A percentile compares a stretch with the other conserved stretches of the same genome.
Conservation (phyloP, 257 asterid species). For the Solanum gracilifrons region DNA sequence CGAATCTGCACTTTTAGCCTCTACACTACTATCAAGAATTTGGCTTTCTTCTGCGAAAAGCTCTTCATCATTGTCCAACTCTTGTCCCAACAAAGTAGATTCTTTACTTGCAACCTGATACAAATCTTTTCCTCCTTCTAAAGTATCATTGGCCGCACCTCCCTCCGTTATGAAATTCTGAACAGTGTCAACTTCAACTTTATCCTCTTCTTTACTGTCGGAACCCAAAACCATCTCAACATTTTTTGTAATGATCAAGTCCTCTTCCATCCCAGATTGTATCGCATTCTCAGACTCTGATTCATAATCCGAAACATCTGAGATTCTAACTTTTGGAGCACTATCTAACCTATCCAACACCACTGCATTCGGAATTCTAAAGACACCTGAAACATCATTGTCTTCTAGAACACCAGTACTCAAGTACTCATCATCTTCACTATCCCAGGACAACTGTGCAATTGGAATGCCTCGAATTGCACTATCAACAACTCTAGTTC, state of each 20-base stretch:
- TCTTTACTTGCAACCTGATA: slow-evolving; percentile 15
- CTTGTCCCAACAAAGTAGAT: background rate
- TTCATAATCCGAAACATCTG: slow-evolving; percentile 27
- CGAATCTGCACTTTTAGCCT: slow-evolving; percentile 11
- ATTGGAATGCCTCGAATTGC: slow-evolving; percentile 33
- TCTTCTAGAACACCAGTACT: slow-evolving; percentile 29
- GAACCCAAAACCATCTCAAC: slow-evolving; percentile 9
- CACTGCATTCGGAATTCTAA: slow-evolving; percentile 27
- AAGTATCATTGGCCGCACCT: slow-evolving; percentile 11
- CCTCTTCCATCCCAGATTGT: slow-evolving; percentile 32
- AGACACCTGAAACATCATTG: slow-evolving; percentile 21
- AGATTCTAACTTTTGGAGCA: slow-evolving; percentile 39
- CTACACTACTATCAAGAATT: slow-evolving; percentile 12
- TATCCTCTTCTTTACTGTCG: slow-evolving; percentile 17
- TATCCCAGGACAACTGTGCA: slow-evolving; percentile 53
- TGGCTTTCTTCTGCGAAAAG: slow-evolving; percentile 16
- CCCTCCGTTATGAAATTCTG: slow-evolving; percentile 5
- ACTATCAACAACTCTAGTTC: slow-evolving; percentile 2
- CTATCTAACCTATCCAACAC: slow-evolving; percentile 24
- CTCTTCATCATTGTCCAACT: slow-evolving; percentile 2
- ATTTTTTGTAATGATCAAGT: slow-evolving; percentile 3
- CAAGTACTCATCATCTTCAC: slow-evolving; percentile 56
- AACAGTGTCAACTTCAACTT: slow-evolving; percentile 8
- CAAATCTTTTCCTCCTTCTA: slow-evolving; percentile 9
- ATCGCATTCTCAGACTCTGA: slow-evolving; percentile 11